Conservation (phyloP, 495 filamentous ascomycete species). For the Aspergillus nidulans region DNA sequence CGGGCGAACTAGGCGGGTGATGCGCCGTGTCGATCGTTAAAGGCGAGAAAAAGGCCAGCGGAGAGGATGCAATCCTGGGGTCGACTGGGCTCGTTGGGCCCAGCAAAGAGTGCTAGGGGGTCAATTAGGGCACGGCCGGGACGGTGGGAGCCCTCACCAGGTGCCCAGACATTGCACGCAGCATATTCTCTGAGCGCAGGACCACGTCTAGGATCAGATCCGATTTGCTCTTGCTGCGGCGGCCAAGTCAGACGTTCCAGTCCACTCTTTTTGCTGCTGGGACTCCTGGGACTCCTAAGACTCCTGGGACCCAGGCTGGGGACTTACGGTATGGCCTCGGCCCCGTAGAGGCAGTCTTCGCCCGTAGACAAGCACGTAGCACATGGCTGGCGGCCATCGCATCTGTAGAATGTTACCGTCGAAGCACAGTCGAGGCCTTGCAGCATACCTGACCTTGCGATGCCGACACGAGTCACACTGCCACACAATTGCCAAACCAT, state of each 20-base stretch:
- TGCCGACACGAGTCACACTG: constrained; percentile 11
- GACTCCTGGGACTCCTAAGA: too few relatives aligned
- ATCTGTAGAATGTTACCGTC: not conserved
- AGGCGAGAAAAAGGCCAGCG: constrained; percentile 7
- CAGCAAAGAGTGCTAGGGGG: not conserved
- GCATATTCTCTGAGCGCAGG: constrained; percentile 8
- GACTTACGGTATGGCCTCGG: constrained; percentile 9
- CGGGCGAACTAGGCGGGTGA: not conserved
- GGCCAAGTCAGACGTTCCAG: not conserved
- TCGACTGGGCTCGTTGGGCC: not conserved
- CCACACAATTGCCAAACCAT: too few relatives aligned
- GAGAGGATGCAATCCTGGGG: constrained; percentile 3
- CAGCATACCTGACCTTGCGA: constrained; percentile 9
- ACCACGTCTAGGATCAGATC: constrained; percentile 10
- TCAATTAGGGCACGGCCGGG: not conserved
- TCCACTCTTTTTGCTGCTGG: not conserved
- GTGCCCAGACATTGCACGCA: constrained; percentile 7
- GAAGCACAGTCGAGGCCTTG: not conserved
- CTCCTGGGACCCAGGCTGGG: too few relatives aligned
- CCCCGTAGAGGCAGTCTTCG: constrained; percentile 5
- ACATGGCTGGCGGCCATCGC: constrained; percentile 11
- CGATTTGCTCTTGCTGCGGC: constrained; percentile 9
- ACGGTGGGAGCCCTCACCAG: not conserved
- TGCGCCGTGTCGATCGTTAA: constrained; percentile 1
- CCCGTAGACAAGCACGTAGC: constrained; percentile 4